Conservation (phyloP, 805 yeast species). For the Candida tallmaniae region DNA sequence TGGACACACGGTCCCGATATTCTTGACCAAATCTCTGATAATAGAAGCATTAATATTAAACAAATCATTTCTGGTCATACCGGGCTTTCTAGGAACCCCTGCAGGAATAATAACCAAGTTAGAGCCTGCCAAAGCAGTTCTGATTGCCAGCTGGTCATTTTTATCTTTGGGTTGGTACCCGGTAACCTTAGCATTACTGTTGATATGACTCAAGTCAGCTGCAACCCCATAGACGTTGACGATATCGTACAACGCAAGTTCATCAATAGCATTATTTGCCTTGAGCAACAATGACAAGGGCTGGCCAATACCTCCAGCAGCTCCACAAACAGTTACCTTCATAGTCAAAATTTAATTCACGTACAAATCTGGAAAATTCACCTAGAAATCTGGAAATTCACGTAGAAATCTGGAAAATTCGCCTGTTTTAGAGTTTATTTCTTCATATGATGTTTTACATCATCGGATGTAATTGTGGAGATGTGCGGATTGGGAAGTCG, state of each 20-base stretch:
- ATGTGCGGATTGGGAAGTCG: too few species aligned
- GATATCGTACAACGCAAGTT: conserved; percentile 39
- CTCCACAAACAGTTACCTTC: conserved; percentile 46
- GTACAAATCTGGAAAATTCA: too few species aligned
- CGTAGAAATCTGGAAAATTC: too few species aligned
- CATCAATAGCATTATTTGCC: conserved; percentile 34
- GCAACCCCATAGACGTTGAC: conserved; percentile 45
- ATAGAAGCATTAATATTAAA: conserved; percentile 45
- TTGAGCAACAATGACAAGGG: conserved; percentile 42
- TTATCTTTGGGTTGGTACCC: conserved; percentile 39
- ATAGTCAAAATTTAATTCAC: conserved; percentile 13
- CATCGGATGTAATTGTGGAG: background rate
- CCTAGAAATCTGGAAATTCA: background rate
- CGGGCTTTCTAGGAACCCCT: conserved; percentile 46
- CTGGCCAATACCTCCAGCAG: conserved; percentile 48
- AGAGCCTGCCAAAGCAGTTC: conserved; percentile 33
- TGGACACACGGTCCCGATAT: conserved; percentile 35
- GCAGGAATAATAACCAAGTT: conserved; percentile 43
- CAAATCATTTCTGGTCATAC: conserved; percentile 46
- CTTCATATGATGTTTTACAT: background rate
- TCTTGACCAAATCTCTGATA: conserved; percentile 39
- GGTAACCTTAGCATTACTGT: conserved; percentile 34
- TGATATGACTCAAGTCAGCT: conserved; percentile 42
- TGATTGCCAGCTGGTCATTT: conserved; percentile 33
- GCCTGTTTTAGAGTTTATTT: too few species aligned